phyloP scores from a whole-genome alignment of 345 rosid genomes.

The Acer negundo region DNA sequence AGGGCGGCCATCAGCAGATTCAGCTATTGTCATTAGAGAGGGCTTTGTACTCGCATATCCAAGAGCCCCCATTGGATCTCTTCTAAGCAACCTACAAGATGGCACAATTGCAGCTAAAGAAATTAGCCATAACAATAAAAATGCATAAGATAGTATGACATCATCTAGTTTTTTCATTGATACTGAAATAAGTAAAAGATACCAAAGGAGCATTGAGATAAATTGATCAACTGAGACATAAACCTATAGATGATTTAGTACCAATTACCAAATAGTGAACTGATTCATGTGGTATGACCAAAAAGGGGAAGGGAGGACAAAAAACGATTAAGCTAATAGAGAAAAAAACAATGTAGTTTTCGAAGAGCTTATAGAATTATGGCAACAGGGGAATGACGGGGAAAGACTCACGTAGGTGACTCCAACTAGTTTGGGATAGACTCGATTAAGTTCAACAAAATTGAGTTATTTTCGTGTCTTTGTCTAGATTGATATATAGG shows the following conservation, averaged over 20 bases:
- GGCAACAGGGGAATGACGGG: background rate
- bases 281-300: background rate
- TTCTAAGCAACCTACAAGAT: constrained; percentile 75
- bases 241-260: background rate
- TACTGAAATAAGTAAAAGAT: too few species aligned
- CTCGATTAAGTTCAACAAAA: background rate
- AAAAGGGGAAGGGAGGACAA: background rate
- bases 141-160: background rate
- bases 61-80: constrained; percentile 99
- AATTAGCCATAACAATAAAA: background rate
- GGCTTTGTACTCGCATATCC: constrained; percentile 74
- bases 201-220: background rate
- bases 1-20: constrained; percentile 86
- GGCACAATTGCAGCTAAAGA: constrained; percentile 21
- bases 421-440: background rate
- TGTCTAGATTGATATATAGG: background rate
- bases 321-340: background rate
- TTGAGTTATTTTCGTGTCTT: background rate
- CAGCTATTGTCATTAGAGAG: constrained; percentile 69
- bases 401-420: background rate
- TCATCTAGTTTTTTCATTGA: background rate
- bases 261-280: background rate
- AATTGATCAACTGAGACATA: background rate
- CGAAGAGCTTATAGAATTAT: background rate
- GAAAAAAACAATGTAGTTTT: background rate